A percentile compares a stretch with the other conserved stretches of the same genome.
These are phyloP conservation scores for Mallotus japonicus DNA, from an alignment of 441 rosid genomes.

Conservation along the genomic window DNA sequence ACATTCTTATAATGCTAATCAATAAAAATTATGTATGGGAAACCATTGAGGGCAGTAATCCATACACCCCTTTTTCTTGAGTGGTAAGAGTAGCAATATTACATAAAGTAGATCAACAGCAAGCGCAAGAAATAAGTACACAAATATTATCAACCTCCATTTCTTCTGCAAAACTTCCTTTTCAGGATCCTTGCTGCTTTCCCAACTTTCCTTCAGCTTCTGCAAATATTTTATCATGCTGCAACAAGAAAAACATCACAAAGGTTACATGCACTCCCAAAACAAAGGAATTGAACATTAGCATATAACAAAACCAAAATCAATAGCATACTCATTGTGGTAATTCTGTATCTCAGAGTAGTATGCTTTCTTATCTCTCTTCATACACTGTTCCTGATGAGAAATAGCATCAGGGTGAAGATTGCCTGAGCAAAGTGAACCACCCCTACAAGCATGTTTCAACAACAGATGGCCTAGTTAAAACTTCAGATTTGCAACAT, in stretches of 20 bases:
- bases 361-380: conserved; percentile 51
- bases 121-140: conserved; percentile 4
- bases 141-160: conserved; percentile 53
- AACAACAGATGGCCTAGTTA: conserved; percentile 23
- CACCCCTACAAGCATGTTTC: conserved; percentile 65
- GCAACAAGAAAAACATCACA: conserved; percentile 38
- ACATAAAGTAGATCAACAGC: background rate
- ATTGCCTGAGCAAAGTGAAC: conserved; percentile 65
- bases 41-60: background rate
- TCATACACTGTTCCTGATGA: conserved; percentile 46
- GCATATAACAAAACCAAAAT: background rate
- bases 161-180: conserved; percentile 52
- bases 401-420: conserved; percentile 82
- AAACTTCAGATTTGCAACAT: conserved; percentile 12
- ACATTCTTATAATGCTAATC: background rate
- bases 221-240: conserved; percentile 72
- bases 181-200: conserved; percentile 67
- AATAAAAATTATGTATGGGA: background rate
- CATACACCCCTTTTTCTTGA: background rate
- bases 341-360: conserved; percentile 65
- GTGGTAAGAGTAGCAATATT: background rate
- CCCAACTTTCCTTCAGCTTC: conserved; percentile 74
- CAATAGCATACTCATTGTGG: conserved; percentile 66
- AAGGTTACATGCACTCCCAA: conserved; percentile 10
- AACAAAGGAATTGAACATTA: background rate